Conservation (phyloP, 2,329 filamentous ascomycete species). For the Endoconidiophora laricicola region DNA sequence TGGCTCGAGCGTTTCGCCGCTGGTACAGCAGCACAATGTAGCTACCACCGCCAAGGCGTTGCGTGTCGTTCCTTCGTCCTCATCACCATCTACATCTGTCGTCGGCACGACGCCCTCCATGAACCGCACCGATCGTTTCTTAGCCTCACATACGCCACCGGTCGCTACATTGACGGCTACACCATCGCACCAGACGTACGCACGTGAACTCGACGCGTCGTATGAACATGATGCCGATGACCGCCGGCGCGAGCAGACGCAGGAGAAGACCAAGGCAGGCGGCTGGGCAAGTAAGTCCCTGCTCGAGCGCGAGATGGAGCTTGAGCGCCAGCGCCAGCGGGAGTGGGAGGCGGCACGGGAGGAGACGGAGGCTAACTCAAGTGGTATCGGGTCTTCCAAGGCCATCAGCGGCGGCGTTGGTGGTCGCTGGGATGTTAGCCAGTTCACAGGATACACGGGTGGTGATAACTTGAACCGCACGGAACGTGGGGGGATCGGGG, state of each 20-base stretch:
- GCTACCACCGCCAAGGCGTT: conserved; percentile 14
- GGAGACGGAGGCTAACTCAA: conserved; percentile 24
- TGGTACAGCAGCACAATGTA: conserved; percentile 29
- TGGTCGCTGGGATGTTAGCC: conserved; percentile 58
- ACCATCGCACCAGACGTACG: conserved; percentile 32
- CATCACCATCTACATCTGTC: conserved; percentile 12
- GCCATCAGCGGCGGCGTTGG: conserved; percentile 45
- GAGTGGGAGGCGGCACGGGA: conserved; percentile 68
- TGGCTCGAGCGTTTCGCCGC: conserved; percentile 18
- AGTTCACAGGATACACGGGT: conserved; percentile 59
- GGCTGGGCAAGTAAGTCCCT: conserved; percentile 53
- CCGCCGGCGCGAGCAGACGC: conserved; percentile 39
- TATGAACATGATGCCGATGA: conserved; percentile 48
- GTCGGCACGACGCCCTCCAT: conserved; percentile 15
- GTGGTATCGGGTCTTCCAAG: conserved; percentile 22
- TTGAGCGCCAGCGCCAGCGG: conserved; percentile 56
- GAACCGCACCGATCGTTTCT: conserved; percentile 38
- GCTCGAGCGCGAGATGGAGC: conserved; percentile 65
- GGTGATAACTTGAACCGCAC: conserved; percentile 60
- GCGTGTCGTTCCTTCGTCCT: conserved; percentile 32
- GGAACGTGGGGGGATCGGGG: conserved; percentile 42
- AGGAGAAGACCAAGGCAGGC: conserved; percentile 43
- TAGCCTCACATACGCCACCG: conserved; percentile 28
- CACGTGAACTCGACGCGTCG: conserved; percentile 36
- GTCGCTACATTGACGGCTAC: conserved; percentile 12